phyloP scores from a whole-genome alignment of 164 flowering plant genomes.

The Taxillus chinensis region DNA sequence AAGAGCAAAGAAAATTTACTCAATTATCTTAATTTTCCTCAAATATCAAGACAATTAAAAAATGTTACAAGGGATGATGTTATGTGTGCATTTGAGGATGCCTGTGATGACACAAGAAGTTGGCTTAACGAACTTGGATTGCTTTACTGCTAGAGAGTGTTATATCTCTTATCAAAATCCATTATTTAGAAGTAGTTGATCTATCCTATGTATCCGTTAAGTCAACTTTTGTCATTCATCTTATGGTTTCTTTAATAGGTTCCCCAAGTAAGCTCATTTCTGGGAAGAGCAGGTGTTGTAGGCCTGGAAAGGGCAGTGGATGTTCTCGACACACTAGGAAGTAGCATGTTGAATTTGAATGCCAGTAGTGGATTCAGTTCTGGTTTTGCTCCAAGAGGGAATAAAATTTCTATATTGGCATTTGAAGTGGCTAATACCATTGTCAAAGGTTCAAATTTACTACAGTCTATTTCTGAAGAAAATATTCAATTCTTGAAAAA shows the following conservation, averaged over 20 bases:
- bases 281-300: constrained; percentile 42
- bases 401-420: constrained; percentile 42
- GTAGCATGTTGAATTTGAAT: constrained; percentile 52
- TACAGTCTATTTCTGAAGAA: constrained; percentile 52
- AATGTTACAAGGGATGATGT: too few relatives aligned
- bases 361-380: constrained; percentile 30
- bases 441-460: constrained; percentile 42
- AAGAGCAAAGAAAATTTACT: neutral
- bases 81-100: neutral
- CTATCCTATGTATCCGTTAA: neutral
- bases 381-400: constrained; percentile 38
- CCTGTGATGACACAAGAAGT: neutral
- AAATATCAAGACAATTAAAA: too few relatives aligned
- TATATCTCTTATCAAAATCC: neutral
- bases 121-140: neutral
- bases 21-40: too few relatives aligned
- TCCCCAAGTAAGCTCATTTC: constrained; percentile 23
- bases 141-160: neutral
- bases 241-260: constrained; percentile 11
- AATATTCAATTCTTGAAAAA: constrained; percentile 42
- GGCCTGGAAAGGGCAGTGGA: constrained; percentile 57
- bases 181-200: neutral
- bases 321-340: constrained; percentile 51
- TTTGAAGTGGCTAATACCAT: constrained; percentile 74
- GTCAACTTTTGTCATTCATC: neutral